A percentile compares a stretch with the other conserved stretches of the same genome.
Conservation (phyloP, 1,284 basidiomycete genomes). For the Puccinia hordei region DNA sequence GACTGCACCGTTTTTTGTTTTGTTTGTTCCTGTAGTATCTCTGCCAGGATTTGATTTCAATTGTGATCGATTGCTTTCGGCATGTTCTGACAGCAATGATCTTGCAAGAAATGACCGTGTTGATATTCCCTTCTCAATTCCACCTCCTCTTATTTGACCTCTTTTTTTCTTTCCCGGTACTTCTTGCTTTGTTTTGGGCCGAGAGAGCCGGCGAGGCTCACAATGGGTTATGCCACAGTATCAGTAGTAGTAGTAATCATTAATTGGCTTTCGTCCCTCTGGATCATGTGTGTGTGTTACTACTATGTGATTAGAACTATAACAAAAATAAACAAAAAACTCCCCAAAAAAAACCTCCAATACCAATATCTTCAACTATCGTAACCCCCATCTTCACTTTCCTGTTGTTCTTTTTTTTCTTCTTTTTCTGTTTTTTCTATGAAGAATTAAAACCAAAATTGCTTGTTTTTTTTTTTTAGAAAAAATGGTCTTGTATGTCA, state of each 20-base stretch:
- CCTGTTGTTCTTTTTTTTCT: no score
- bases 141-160: background rate
- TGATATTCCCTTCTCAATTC: background rate
- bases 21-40: slow-evolving; percentile 8
- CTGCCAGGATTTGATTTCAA: slow-evolving; percentile 1
- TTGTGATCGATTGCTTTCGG: background rate
- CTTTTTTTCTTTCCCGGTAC: background rate
- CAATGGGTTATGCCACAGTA: background rate
- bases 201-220: no score
- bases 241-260: background rate
- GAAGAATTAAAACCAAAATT: no score
- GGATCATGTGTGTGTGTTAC: background rate
- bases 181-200: background rate
- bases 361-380: background rate
- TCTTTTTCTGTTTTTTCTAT: no score
- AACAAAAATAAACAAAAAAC: background rate
- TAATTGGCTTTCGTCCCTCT: background rate
- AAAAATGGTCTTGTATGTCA: background rate
- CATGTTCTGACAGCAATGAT: background rate
- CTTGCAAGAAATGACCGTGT: background rate
- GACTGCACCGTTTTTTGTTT: background rate
- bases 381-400: no score
- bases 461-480: background rate
- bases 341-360: no score
- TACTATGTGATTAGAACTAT: background rate